Conservation (phyloP, 176 grass and related monocot species). For the Raddia guianensis region DNA sequence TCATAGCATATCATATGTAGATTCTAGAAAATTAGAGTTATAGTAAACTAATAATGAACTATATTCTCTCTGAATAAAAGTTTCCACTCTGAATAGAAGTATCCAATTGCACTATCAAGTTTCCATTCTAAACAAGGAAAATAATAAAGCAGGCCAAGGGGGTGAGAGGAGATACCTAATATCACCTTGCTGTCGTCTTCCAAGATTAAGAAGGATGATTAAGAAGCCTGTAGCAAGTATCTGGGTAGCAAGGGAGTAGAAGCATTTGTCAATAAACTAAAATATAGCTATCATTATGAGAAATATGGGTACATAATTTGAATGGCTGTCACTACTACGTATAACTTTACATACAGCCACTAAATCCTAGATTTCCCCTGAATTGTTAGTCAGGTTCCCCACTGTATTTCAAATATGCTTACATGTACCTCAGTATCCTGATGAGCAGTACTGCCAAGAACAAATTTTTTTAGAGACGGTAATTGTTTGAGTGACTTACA, state of each 20-base stretch:
- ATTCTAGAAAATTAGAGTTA: slow-evolving; percentile 1
- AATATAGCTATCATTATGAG: neutral
- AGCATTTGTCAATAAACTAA: slow-evolving; percentile 32
- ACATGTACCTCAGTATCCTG: neutral
- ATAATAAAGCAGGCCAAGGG: neutral
- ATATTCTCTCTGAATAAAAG: slow-evolving; percentile 5
- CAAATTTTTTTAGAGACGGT: neutral
- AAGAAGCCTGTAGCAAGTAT: slow-evolving; percentile 85
- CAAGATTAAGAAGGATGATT: slow-evolving; percentile 91
- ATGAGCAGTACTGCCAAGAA: slow-evolving; percentile 2
- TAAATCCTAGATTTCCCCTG: neutral
- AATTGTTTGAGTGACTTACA: slow-evolving; percentile 57
- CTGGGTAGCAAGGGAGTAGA: slow-evolving; percentile 45
- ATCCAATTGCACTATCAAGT: too few relatives aligned
- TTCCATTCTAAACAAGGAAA: too few relatives aligned
- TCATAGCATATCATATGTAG: slow-evolving; percentile 1
- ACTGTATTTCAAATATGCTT: slow-evolving; percentile 1
- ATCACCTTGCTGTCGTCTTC: slow-evolving; percentile 83
- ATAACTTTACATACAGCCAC: neutral
- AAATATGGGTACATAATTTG: slow-evolving; percentile 12
- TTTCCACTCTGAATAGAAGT: too few relatives aligned
- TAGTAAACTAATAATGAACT: neutral
- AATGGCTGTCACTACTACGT: neutral
- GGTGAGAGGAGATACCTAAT: slow-evolving; percentile 55
- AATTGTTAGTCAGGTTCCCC: neutral